phyloP scores from a whole-genome alignment of 2,329 filamentous ascomycete species.

The Epichloe typhina region DNA sequence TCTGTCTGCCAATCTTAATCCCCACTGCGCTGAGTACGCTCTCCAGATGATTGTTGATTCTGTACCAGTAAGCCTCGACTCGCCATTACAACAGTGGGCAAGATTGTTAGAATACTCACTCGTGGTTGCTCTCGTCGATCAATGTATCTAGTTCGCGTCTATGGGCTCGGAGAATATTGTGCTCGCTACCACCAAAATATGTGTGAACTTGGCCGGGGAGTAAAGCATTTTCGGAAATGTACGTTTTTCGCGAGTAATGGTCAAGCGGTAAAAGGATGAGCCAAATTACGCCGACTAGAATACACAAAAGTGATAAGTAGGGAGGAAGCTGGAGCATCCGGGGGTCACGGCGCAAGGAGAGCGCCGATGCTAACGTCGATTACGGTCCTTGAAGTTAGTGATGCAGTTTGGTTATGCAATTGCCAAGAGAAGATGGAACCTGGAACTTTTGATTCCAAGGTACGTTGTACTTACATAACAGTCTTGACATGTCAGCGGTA shows the following conservation, averaged over 20 bases:
- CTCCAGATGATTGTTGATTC: conserved; percentile 58
- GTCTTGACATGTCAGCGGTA: conserved; percentile 32
- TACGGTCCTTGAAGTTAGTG: background rate
- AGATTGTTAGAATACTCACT: conserved; percentile 25
- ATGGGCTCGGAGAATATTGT: conserved; percentile 86
- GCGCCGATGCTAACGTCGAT: conserved; percentile 36
- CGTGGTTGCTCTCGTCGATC: conserved; percentile 36
- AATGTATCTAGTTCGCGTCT: conserved; percentile 65
- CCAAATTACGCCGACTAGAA: conserved; percentile 78
- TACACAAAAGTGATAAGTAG: conserved; percentile 73
- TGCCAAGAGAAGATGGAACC: background rate
- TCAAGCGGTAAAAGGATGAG: conserved; percentile 80
- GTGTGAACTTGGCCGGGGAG: conserved; percentile 94
- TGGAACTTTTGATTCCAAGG: background rate
- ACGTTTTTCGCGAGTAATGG: conserved; percentile 81
- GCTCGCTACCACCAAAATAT: conserved; percentile 92
- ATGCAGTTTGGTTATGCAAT: background rate
- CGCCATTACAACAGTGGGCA: background rate
- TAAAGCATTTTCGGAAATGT: conserved; percentile 95
- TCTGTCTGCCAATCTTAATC: conserved; percentile 77
- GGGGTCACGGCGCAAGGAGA: conserved; percentile 66
- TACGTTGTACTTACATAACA: conserved; percentile 32
- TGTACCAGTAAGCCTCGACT: conserved; percentile 12
- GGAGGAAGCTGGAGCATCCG: conserved; percentile 73
- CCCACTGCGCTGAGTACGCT: conserved; percentile 66